Evolutionary conservation across 352 stramenopile species (phyloP).

Genomic region (Pelagophyceae sp.): DNA sequence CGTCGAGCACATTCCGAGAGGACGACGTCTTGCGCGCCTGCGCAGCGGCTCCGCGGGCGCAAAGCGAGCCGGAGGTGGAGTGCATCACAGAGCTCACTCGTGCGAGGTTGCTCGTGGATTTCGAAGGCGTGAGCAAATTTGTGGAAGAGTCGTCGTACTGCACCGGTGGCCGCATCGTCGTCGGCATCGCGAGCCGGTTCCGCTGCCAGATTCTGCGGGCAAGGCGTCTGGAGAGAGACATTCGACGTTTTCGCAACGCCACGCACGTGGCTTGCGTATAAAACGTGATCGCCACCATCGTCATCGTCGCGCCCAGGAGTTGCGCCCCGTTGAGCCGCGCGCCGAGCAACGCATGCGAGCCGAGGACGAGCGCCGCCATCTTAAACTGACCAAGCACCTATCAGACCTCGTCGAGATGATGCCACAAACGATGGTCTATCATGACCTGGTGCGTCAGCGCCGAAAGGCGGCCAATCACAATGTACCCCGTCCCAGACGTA

Average conservation of each 20-base stretch:
- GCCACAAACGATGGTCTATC: too few relatives aligned
- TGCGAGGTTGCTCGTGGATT: too few relatives aligned
- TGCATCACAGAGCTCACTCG: too few relatives aligned
- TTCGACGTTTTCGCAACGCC: too few relatives aligned
- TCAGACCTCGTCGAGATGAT: too few relatives aligned
- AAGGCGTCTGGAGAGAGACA: too few relatives aligned
- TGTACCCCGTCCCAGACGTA: neutral
- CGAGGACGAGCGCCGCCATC: constrained; percentile 5
- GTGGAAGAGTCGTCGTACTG: neutral
- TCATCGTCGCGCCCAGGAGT: neutral
- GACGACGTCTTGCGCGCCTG: too few relatives aligned
- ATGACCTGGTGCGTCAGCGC: constrained; percentile 19
- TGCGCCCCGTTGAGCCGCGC: neutral
- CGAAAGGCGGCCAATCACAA: constrained; percentile 3
- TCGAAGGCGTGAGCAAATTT: too few relatives aligned
- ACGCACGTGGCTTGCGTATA: constrained; percentile 14
- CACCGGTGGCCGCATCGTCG: neutral
- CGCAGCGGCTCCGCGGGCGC: too few relatives aligned
- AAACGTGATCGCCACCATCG: neutral
- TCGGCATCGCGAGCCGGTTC: neutral
- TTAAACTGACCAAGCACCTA: constrained; percentile 19
- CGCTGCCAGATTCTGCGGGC: constrained; percentile 6
- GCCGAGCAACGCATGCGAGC: neutral
- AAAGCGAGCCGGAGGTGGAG: too few relatives aligned
- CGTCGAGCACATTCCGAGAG: too few relatives aligned